Evolutionary conservation across 805 yeast species (phyloP).

Genomic region (Alloascoidea hylecoeti): DNA sequence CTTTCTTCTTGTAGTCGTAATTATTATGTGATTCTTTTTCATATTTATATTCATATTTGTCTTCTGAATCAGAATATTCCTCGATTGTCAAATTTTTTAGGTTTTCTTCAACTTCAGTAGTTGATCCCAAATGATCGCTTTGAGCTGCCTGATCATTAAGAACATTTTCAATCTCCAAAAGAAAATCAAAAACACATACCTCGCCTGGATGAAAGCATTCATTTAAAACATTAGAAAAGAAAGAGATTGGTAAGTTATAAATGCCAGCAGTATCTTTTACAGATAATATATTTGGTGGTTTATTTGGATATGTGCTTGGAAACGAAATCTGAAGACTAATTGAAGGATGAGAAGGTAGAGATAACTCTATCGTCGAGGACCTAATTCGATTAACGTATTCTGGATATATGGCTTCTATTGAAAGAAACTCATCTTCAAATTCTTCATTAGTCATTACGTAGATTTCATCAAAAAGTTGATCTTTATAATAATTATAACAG

Average conservation of each 20-base stretch:
- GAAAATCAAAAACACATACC: slow-evolving; percentile 71
- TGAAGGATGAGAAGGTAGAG: slow-evolving; percentile 48
- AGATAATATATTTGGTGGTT: slow-evolving; percentile 48
- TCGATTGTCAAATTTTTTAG: slow-evolving; percentile 2
- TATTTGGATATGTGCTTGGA: slow-evolving; percentile 57
- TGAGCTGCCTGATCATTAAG: slow-evolving; percentile 2
- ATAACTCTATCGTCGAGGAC: slow-evolving; percentile 25
- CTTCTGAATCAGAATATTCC: slow-evolving; percentile 12
- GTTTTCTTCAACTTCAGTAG: slow-evolving; percentile 4
- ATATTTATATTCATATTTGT: slow-evolving; percentile 10
- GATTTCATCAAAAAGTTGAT: no score
- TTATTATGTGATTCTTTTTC: slow-evolving; percentile 1
- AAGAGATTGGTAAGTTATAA: slow-evolving; percentile 31
- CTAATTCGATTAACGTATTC: slow-evolving; percentile 26
- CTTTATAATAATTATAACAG: no score
- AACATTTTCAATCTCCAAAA: slow-evolving; percentile 25
- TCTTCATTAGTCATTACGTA: slow-evolving; percentile 25
- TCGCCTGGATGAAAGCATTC: slow-evolving; percentile 40
- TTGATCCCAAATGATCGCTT: not conserved
- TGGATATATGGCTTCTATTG: slow-evolving; percentile 83
- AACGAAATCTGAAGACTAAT: slow-evolving; percentile 55
- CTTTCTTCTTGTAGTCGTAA: slow-evolving; percentile 5
- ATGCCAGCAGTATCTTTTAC: slow-evolving; percentile 23
- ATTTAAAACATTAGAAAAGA: slow-evolving; percentile 36
- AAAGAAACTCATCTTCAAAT: slow-evolving; percentile 58